Base-by-base conservation (phyloP, 225 moss, liverwort and hornwort species). In the Bryum argenteum region DNA sequence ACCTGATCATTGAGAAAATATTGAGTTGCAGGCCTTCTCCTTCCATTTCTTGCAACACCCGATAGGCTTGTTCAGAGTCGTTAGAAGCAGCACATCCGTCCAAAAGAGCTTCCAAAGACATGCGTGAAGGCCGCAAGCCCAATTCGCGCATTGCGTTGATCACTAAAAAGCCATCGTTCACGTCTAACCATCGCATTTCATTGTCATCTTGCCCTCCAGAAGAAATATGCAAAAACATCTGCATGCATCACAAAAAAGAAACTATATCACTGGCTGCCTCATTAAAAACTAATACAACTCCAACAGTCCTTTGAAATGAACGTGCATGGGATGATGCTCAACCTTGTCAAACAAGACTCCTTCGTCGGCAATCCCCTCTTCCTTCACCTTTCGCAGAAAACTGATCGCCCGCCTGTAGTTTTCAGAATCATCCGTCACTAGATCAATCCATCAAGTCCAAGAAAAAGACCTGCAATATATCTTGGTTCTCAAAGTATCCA, bases 1-100 rank as follows among this genome's bases (percentile, higher is more conserved):
- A 82, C 91, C 90, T 87, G 81, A 91, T 86, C 85, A 78, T 89
- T 15, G 91, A 86, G 77, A 93, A 86, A 23, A 91, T 81, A 65
- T 93, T 93, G 4, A 93, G 71, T 24, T 78, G 85, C 15, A 91
- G 76, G 47, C 81, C 81, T 78, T 85, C 91, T n/a, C 77, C 77
- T 58, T 89, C 83, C 87, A 93, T 93, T 67, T 91, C 93, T 50
- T 75, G 78, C 39, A 81, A 77, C 55, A 93, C 83, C 51, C 86
- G 76, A 50, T 81, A 77, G 21, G 90, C 89, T 77, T 86, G 85
- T 42, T 80, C 73, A 18, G 91, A 78, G 73, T 89, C 81, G 45
- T 82, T 79, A 65, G 65, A 47, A 59, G 85, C 85, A 44, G 85
- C 79, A 80, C 89, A 91, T 59, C 82, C 83, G 76, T 91, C 89